Base-by-base conservation (phyloP, 192 early-diverging fungal species). In the Phycomyces blakesleeanus region DNA sequence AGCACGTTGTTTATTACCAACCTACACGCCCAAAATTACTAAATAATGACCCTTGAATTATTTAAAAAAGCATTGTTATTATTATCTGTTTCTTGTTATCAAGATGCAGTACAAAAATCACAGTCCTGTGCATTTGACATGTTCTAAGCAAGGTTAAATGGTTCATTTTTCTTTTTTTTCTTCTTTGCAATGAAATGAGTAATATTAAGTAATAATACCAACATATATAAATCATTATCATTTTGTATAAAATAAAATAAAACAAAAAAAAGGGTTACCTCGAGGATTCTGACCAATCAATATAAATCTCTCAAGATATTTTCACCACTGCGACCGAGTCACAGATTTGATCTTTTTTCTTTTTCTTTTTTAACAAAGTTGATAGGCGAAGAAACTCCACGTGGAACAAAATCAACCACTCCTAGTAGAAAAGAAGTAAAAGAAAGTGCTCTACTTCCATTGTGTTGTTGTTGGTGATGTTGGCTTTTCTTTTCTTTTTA, bases 1-100 rank as follows among this genome's bases (percentile, higher is more conserved):
- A 40, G 49, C 10, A 56, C 55, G 29, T 34, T 34, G 12, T 37
- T 20, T 56, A 37, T 56, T 3, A 38, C 59, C 29, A 51, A 50
- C 20, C 29, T 51, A 50, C 20, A 22, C 21, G 25, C 51, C 26
- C 22, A 29, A 16, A 0, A 37, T 41, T 22, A 54, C 58, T 38
- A 41, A 51, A 60, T 22, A 56, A n/a, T n/a, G n/a, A n/a, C n/a
- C n/a, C n/a, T n/a, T n/a, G n/a, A n/a, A n/a, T n/a, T n/a, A n/a
- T n/a, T n/a, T n/a, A n/a, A n/a, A n/a, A n/a, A n/a, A n/a, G n/a
- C n/a, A n/a, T n/a, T n/a, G n/a, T n/a, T n/a, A n/a, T n/a, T n/a
- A n/a, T n/a, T n/a, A n/a, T n/a, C n/a, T n/a, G n/a, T n/a, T n/a
- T n/a, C n/a, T n/a, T n/a, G n/a, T n/a, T n/a, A n/a, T n/a, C n/a